Evolutionary conservation across 805 yeast genomes (phyloP), one percentile per base, ranked within the genome.

Genomic region (Yarrowia bubula): DNA sequence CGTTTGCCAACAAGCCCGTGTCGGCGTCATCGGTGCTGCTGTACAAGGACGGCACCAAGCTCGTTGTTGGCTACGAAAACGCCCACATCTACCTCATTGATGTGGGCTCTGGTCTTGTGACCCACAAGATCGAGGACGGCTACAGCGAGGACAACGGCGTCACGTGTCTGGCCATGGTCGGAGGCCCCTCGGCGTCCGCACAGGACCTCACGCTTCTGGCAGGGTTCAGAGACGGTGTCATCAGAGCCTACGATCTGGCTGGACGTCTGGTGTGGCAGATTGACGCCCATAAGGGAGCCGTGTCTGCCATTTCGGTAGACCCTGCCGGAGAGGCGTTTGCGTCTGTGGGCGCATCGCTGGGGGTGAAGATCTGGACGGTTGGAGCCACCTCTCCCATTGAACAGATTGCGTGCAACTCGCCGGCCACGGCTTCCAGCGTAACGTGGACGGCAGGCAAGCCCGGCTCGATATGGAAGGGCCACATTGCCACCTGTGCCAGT

Each of bases 41-140:
- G 22, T 48, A 51, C 18, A 43, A 63, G 33, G 48, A 47, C n/a
- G 70, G 68, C 37, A 53, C 60, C 48, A 47, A 51, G 51, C 53
- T 70, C 4, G 67, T 64, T 18, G 71, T 67, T 8, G 70, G 70
- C 11, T 70, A 64, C 47, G 68, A 67, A 22, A 67, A 70, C 42
- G 62, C 64, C 50, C 33, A 51, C 18, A 62, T 70, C n/a, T 46
- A 65, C 6, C 51, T 68, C 39, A 31, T 67, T 17, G 71, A 70
- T 15, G 44, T 67, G 38, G 71, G 67, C 31, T 64, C 66, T 14
- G 71, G 68, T 3, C 32, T 53, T 18, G 46, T 57, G 37, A 48
- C 67, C 8, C 39, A 58, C 44, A 48, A 61, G 14, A 66, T 69
- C 28, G 67, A 68, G 17, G 66, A 48, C 37, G 42, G 39, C 37